Evolutionary conservation across 352 stramenopile species (phyloP), one percentile per base, ranked within the genome.

Genomic region (Pythium monospermum): DNA sequence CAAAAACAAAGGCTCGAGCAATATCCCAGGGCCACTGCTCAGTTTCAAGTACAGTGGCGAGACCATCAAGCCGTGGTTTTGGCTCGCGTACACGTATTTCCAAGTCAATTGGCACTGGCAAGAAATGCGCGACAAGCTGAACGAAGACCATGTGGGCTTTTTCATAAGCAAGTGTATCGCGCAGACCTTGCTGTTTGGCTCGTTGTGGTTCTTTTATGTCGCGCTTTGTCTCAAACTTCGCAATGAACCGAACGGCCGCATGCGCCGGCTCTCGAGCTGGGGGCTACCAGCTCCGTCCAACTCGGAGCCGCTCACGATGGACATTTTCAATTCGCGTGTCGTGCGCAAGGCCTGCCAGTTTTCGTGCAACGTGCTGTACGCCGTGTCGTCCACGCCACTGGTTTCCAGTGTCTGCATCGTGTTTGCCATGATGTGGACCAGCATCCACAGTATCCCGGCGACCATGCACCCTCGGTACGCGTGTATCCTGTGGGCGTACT

Each of bases 21-120:
- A 71, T 16, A 89, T 91, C 36, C 81, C 81, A 0, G 81, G 81
- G 0, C 81, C 78, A 15, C 39, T 89, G 49, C 66, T 91, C 30
- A 88, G 73, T 45, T 91, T 75, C 67, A 88, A 88, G 64, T 91
- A 91, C 65, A 88, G 76, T 45, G 81, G 78, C 15, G 66, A 48
- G 26, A 87, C 71, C 1, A 56, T 89, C 21, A 87, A 89, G 61
- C 81, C 81, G 49, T 89, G 81, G 77, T 85, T 86, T 57, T 91
- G 81, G 81, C 49, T 91, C 46, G 70, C 81, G 27, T 91, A 90
- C 68, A 49, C 55, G 49, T 91, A 91, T 61, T 91, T 89, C 55
- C 73, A 88, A 50, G 78, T 90, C 25, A 86, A 86, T 32, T 91
- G 81, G 81, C 72, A 90, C 66, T 91, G 78, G 81, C 69, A 87